Percentiles rank a stretch among this genome's conserved stretches.
Conservation (phyloP, 768 basidiomycete genomes). For the Leccinellum rugosiceps region DNA sequence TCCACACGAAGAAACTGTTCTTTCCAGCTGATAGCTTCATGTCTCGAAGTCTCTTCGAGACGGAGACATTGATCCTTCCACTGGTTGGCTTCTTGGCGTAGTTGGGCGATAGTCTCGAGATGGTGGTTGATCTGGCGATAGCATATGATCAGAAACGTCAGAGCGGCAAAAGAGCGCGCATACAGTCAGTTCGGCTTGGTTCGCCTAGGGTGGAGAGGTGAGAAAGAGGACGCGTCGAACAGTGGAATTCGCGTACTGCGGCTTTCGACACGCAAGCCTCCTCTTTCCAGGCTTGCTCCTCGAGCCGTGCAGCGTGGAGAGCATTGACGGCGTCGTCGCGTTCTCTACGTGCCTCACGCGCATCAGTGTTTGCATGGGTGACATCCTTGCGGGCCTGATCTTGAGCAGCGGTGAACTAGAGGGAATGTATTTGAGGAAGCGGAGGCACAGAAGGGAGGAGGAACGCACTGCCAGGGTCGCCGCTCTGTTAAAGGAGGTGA, state of each 20-base stretch:
- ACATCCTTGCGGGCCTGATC: conserved; percentile 54
- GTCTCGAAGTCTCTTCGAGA: conserved; percentile 43
- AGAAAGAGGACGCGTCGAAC: conserved; percentile 10
- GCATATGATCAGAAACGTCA: background rate
- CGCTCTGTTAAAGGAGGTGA: conserved; percentile 39
- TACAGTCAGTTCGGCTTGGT: conserved; percentile 58
- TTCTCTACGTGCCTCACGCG: conserved; percentile 46
- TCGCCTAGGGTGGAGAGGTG: conserved; percentile 35
- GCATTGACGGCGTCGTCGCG: conserved; percentile 48
- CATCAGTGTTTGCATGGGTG: conserved; percentile 44
- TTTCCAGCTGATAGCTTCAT: conserved; percentile 68
- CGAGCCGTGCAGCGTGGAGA: conserved; percentile 42
- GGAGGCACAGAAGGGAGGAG: background rate
- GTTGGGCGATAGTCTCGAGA: conserved; percentile 54
- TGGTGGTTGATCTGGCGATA: conserved; percentile 53
- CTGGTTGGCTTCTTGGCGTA: conserved; percentile 61
- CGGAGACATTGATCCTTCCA: conserved; percentile 68
- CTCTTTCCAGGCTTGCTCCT: conserved; percentile 49
- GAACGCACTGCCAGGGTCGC: conserved; percentile 39
- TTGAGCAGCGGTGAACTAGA: conserved; percentile 54
- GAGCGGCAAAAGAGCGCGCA: conserved; percentile 11
- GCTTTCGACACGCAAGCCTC: conserved; percentile 40
- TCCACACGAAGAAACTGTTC: conserved; percentile 76
- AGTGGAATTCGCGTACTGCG: conserved; percentile 39
- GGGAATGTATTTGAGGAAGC: background rate